Percentiles rank a stretch among this genome's conserved stretches.
These are phyloP conservation scores for Botrytis elliptica DNA, from an alignment of 2,329 filamentous ascomycete species.

Conservation along the genomic window DNA sequence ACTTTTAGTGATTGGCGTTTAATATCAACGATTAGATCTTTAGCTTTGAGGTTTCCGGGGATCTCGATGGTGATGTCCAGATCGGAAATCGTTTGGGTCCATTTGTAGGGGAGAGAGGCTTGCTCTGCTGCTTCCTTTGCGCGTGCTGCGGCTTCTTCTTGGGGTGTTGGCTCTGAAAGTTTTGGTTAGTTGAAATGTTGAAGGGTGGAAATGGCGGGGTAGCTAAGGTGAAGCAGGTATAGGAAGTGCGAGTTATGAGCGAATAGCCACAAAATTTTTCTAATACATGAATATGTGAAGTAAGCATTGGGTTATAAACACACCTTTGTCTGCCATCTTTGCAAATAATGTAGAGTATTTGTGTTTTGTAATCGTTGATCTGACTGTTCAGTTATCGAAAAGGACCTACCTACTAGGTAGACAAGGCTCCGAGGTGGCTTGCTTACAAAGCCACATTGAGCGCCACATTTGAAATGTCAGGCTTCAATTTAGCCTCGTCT, in stretches of 20 bases:
- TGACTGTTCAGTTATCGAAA: constrained; percentile 11
- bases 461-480: background rate
- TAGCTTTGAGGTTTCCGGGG: constrained; percentile 78
- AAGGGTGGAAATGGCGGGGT: constrained; percentile 16
- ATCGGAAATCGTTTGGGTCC: constrained; percentile 89
- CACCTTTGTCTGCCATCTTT: constrained; percentile 34
- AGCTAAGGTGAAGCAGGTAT: background rate
- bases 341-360: constrained; percentile 13
- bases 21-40: constrained; percentile 79
- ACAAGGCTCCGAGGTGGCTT: constrained; percentile 32
- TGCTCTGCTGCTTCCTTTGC: constrained; percentile 84
- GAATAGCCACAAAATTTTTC: background rate
- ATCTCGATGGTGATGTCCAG: constrained; percentile 77
- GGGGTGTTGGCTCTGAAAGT: constrained; percentile 36
- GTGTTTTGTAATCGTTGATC: constrained; percentile 18
- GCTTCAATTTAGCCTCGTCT: background rate
- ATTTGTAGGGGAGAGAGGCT: constrained; percentile 90
- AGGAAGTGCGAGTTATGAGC: background rate
- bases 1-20: constrained; percentile 76
- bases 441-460: constrained; percentile 11
- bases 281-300: background rate
- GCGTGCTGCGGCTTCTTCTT: constrained; percentile 59
- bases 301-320: background rate
- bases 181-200: constrained; percentile 15
- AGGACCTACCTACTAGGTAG: background rate